Evolutionary conservation across 768 basidiomycete species (phyloP), one percentile per base, ranked within the genome.

Genomic region (Dacryopinax primogenitus): DNA sequence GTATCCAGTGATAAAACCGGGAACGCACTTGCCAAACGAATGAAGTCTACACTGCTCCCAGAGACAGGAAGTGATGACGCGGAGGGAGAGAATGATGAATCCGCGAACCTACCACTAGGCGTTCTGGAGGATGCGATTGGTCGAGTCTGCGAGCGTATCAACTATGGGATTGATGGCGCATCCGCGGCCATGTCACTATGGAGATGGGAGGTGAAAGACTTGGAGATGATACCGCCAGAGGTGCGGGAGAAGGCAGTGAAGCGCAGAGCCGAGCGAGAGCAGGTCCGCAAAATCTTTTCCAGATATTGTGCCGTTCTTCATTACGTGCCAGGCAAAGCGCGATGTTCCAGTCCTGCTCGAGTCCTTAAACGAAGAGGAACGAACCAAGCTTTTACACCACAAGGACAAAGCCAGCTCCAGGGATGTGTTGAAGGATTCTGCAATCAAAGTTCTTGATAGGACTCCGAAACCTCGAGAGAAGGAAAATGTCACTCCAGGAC

Each of bases 121-220:
- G 71, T 77, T 1, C 78, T 95, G 2, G 89, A 92, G 69, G 74
- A 77, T 35, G 82, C 84, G 13, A 86, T 94, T 62, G 84, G 82
- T 71, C 70, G 76, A 1, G 73, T 87, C 12, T 82, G 90, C 65
- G 77, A 73, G 32, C 85, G 92, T 16, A 82, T 80, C 30, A 93
- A 95, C 73, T 94, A 94, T 71, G 92, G 92, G 1, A 74, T 93
- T 3, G 84, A 89, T 63, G 68, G 37, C 26, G 70, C 75, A 11
- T 82, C 81, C 35, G 76, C 67, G 12, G 66, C 82, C n/a, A 75
- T 89, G 34, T 85, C 82, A 67, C 77, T 87, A 23, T 94, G 90
- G 90, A 79, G 88, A 63, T 95, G 92, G 92, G 92, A 95, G 73
- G 85, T 88, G 12, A 83, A 82, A 69, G 79, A 82, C 1, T 69